Evolutionary conservation across 345 rosid genomes (phyloP).

Genomic region (Eutrema japonicum): DNA sequence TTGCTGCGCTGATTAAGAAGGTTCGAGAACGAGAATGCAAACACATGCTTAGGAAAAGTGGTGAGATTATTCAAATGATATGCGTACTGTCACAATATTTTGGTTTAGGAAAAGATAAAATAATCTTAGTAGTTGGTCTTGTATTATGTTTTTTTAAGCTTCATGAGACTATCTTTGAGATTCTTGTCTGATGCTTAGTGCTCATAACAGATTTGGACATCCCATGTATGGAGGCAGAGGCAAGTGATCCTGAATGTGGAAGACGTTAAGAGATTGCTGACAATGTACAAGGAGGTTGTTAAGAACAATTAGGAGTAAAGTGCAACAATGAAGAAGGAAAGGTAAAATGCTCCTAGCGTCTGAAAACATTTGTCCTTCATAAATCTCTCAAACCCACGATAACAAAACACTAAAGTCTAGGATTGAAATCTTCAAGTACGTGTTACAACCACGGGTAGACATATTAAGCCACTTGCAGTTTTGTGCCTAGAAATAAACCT

Average conservation of each 20-base stretch:
- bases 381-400: not conserved
- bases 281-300: conserved; percentile 62
- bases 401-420: not conserved
- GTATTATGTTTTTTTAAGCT: not conserved
- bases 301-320: not conserved
- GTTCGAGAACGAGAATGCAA: conserved; percentile 34
- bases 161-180: not conserved
- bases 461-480: conserved; percentile 20
- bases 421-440: conserved; percentile 1
- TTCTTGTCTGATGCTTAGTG: no score
- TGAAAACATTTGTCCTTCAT: not conserved
- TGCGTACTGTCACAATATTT: not conserved
- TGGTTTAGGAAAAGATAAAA: not conserved
- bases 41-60: conserved; percentile 28
- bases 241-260: not conserved
- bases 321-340: not conserved
- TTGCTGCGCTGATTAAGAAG: conserved; percentile 26
- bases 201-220: no score
- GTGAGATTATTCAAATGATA: conserved; percentile 33
- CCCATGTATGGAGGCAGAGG: not conserved
- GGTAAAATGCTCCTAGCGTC: not conserved
- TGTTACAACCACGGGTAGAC: conserved; percentile 10
- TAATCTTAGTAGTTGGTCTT: not conserved
- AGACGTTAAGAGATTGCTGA: conserved; percentile 40
- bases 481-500: conserved; percentile 16